These are phyloP conservation scores for Echeveria elegans DNA, from an alignment of 164 flowering plant species.

Conservation along the genomic window DNA sequence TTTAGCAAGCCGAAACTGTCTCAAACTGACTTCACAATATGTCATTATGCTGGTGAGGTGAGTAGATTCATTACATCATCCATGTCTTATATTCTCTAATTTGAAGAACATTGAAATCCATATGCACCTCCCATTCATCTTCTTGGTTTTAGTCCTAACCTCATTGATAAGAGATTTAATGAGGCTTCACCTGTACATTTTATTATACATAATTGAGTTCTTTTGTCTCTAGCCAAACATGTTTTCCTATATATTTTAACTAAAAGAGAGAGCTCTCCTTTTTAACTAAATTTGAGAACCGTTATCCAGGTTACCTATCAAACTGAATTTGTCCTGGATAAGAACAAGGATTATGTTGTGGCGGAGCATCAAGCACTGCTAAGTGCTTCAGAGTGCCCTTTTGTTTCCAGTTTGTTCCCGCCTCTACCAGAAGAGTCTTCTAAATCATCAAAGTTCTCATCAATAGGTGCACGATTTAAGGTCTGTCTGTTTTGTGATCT, in stretches of 20 bases:
- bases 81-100: neutral
- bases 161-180: too few relatives aligned
- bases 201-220: too few relatives aligned
- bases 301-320: constrained; percentile 41
- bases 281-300: neutral
- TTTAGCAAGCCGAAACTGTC: constrained; percentile 51
- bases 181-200: too few relatives aligned
- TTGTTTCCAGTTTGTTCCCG: constrained; percentile 41
- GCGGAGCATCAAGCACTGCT: constrained; percentile 48
- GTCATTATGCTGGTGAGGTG: constrained; percentile 59
- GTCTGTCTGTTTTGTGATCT: constrained; percentile 13
- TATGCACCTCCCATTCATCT: neutral
- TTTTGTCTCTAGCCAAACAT: too few relatives aligned
- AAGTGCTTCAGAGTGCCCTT: constrained; percentile 36
- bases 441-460: constrained; percentile 50
- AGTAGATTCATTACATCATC: constrained; percentile 10
- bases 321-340: constrained; percentile 42
- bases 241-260: neutral
- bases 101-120: neutral
- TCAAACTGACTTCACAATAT: constrained; percentile 39
- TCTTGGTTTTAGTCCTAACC: neutral
- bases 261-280: constrained; percentile 1
- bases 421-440: constrained; percentile 42
- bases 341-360: constrained; percentile 57
- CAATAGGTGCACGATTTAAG: constrained; percentile 50